Conservation (phyloP, 768 basidiomycete genomes). For the Cantharellus cinnabarinus region DNA sequence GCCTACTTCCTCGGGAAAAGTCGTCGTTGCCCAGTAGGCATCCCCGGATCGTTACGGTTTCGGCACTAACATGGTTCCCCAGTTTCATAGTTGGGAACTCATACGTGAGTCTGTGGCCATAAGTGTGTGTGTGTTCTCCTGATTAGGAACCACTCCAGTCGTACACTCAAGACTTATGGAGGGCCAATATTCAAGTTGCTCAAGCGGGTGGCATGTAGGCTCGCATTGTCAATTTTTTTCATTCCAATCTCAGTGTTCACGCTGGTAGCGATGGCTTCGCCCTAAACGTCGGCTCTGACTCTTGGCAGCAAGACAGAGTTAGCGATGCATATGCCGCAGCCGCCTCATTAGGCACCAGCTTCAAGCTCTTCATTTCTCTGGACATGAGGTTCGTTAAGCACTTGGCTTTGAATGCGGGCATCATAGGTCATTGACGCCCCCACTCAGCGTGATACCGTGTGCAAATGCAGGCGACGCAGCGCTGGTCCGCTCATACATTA, state of each 20-base stretch:
- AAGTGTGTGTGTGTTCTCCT: not conserved
- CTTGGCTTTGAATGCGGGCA: constrained; percentile 14
- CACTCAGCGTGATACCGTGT: constrained; percentile 28
- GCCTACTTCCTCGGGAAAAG: not conserved
- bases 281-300: constrained; percentile 44
- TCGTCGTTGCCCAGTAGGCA: not conserved
- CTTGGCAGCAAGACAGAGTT: constrained; percentile 42
- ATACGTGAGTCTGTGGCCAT: not conserved
- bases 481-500: constrained; percentile 32
- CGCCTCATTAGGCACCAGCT: constrained; percentile 21
- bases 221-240: not conserved
- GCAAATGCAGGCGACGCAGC: constrained; percentile 26
- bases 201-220: not conserved
- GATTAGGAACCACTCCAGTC: not conserved
- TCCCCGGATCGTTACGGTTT: not conserved
- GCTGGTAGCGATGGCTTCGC: constrained; percentile 15
- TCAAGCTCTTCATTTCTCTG: constrained; percentile 55
- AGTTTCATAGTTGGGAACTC: not conserved
- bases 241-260: not conserved
- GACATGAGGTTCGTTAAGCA: constrained; percentile 25
- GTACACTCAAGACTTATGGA: not conserved
- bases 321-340: constrained; percentile 43
- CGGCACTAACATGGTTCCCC: not conserved
- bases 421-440: not conserved
- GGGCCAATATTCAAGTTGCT: not conserved